phyloP scores from a whole-genome alignment of 768 basidiomycete genomes.

The Termitomyces titanicus region DNA sequence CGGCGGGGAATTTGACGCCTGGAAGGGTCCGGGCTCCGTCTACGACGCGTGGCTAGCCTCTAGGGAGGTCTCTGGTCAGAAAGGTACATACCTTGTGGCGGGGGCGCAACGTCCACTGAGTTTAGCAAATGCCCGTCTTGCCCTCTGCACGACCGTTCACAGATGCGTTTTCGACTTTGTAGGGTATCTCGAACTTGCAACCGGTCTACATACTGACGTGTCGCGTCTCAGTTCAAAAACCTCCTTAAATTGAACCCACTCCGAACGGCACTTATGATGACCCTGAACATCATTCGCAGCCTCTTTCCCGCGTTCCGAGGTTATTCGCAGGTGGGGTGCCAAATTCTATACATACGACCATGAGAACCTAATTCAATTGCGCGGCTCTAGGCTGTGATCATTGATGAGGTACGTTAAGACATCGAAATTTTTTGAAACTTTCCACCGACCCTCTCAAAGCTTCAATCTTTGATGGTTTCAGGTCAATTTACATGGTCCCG shows the following conservation, averaged over 20 bases:
- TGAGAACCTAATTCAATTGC: slow-evolving; percentile 13
- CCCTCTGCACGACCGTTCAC: slow-evolving; percentile 45
- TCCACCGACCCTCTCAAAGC: slow-evolving; percentile 34
- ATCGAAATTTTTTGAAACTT: slow-evolving; percentile 11
- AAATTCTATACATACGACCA: slow-evolving; percentile 4
- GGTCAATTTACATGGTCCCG: slow-evolving; percentile 70
- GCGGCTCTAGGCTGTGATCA: slow-evolving; percentile 58
- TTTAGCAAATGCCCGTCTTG: slow-evolving; percentile 51
- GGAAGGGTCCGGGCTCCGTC: slow-evolving; percentile 25
- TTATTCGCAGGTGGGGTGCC: slow-evolving; percentile 63
- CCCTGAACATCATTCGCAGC: slow-evolving; percentile 68
- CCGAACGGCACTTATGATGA: slow-evolving; percentile 67
- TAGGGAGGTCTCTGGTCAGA: slow-evolving; percentile 43
- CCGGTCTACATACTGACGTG: slow-evolving; percentile 10
- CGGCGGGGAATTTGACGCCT: not conserved
- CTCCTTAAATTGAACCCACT: slow-evolving; percentile 58
- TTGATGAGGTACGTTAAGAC: slow-evolving; percentile 65
- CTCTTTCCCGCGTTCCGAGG: slow-evolving; percentile 79
- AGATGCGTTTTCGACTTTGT: slow-evolving; percentile 56
- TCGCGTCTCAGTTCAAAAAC: slow-evolving; percentile 31
- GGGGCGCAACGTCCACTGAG: slow-evolving; percentile 70
- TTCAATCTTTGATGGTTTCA: slow-evolving; percentile 67
- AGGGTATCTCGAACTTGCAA: slow-evolving; percentile 15
- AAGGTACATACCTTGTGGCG: slow-evolving; percentile 48
- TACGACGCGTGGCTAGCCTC: slow-evolving; percentile 61